A percentile compares a stretch with the other conserved stretches of the same genome.
Evolutionary conservation across 2,329 filamentous ascomycete species (phyloP).

Genomic region (Pseudocercospora pini-densiflorae): DNA sequence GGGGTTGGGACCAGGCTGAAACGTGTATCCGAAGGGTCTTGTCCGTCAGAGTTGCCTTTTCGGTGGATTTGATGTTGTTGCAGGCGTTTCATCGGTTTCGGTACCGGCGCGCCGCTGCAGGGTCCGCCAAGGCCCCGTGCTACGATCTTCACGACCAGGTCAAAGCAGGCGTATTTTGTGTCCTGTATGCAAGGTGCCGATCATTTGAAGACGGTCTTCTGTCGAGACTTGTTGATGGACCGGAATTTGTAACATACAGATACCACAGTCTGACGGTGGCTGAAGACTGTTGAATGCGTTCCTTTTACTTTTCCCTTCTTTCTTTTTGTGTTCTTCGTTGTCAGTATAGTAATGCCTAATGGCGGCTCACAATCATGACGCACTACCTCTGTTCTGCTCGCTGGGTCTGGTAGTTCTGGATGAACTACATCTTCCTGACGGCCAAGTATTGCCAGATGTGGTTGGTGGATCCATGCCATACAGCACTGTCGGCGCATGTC

Average conservation of each 20-base stretch:
- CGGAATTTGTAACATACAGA: not conserved
- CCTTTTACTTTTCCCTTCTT: not conserved
- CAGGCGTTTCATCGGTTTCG: not conserved
- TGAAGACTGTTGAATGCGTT: not conserved
- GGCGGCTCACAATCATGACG: constrained; percentile 5
- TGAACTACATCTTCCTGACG: constrained; percentile 19
- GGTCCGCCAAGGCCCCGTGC: not conserved
- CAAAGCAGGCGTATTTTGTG: not conserved
- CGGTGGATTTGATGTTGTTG: not conserved
- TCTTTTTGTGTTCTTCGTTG: not conserved
- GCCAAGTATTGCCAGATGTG: constrained; percentile 14
- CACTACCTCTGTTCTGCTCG: constrained; percentile 11
- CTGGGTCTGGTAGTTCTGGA: constrained; percentile 23
- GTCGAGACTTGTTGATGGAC: constrained; percentile 2
- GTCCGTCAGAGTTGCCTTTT: not conserved
- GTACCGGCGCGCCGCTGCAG: not conserved
- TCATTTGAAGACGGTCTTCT: not conserved
- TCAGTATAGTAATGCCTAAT: constrained; percentile 14
- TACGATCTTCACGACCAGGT: not conserved
- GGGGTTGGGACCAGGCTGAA: not conserved
- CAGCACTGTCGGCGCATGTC: constrained; percentile 19
- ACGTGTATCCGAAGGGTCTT: not conserved
- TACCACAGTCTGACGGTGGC: not conserved
- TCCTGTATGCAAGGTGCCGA: not conserved
- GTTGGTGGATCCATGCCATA: constrained; percentile 17